A percentile compares a stretch with the other conserved stretches of the same genome.
Conservation (phyloP, 225 moss, liverwort and hornwort species). For the Thuidium tamariscinum region DNA sequence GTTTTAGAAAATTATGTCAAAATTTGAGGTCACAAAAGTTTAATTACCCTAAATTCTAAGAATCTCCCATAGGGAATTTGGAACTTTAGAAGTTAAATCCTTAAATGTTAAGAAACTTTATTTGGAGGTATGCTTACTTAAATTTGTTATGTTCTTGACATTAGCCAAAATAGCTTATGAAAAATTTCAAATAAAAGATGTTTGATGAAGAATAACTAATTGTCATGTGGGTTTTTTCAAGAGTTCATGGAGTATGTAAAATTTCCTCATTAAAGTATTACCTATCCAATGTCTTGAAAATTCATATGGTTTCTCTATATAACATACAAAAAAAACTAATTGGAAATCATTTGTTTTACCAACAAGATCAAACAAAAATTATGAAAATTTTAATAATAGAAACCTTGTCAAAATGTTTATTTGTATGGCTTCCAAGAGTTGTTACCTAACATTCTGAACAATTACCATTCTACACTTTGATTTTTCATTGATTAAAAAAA, state of each 20-base stretch:
- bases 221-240: background rate
- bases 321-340: background rate
- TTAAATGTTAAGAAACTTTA: too few relatives aligned
- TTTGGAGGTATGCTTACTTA: rapidly evolving
- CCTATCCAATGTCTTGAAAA: background rate
- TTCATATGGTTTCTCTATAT: background rate
- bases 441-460: background rate
- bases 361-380: background rate
- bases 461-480: background rate
- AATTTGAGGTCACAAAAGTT: too few relatives aligned
- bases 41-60: too few relatives aligned
- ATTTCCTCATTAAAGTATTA: background rate
- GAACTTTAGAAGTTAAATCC: too few relatives aligned
- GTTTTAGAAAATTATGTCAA: too few relatives aligned
- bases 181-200: background rate
- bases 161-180: background rate
- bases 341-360: background rate
- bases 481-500: background rate
- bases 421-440: background rate
- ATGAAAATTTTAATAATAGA: background rate
- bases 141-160: background rate
- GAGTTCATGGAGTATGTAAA: background rate
- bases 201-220: background rate
- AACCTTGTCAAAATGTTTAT: background rate
- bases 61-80: too few relatives aligned